These are phyloP conservation scores for Filobasidium uniguttulatum DNA, from an alignment of 1,284 basidiomycete genomes.

Conservation along the genomic window DNA sequence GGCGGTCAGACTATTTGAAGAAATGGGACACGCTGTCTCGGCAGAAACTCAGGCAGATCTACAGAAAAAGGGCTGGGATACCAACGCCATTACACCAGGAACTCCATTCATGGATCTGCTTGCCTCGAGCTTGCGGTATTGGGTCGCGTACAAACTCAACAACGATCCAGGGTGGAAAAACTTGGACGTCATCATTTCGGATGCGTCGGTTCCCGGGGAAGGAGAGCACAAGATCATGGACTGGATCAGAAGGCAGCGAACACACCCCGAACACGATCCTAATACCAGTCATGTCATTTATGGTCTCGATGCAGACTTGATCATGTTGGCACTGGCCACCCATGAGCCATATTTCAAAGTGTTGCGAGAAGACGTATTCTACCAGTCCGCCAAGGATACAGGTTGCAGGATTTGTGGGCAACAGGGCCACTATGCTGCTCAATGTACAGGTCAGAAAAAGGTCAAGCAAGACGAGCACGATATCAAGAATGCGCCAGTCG, in stretches of 20 bases:
- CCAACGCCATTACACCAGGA: conserved; percentile 92
- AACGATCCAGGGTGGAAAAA: conserved; percentile 91
- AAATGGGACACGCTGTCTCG: conserved; percentile 76
- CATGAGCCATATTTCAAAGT: conserved; percentile 98
- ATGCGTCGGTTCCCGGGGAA: conserved; percentile 61
- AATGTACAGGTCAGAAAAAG: conserved; percentile 54
- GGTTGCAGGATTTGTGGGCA: conserved; percentile 86
- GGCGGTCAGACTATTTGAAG: conserved; percentile 60
- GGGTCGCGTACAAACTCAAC: conserved; percentile 92
- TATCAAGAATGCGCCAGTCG: conserved; percentile 50
- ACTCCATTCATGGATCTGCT: conserved; percentile 96
- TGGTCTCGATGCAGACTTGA: conserved; percentile 95
- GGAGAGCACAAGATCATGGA: conserved; percentile 97
- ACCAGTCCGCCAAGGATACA: conserved; percentile 41
- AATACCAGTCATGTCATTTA: conserved; percentile 97
- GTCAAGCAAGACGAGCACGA: conserved; percentile 45
- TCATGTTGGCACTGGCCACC: conserved; percentile 95
- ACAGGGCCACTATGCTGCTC: conserved; percentile 83
- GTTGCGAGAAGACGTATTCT: conserved; percentile 93
- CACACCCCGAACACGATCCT: conserved; percentile 75
- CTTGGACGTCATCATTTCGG: conserved; percentile 6
- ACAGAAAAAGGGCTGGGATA: conserved; percentile 84
- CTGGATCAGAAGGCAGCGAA: conserved; percentile 80
- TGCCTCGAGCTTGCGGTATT: conserved; percentile 78
- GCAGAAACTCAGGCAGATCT: conserved; percentile 54